These are phyloP conservation scores for Aspergillus sparsus DNA, from an alignment of 495 filamentous ascomycete species.

Conservation along the genomic window DNA sequence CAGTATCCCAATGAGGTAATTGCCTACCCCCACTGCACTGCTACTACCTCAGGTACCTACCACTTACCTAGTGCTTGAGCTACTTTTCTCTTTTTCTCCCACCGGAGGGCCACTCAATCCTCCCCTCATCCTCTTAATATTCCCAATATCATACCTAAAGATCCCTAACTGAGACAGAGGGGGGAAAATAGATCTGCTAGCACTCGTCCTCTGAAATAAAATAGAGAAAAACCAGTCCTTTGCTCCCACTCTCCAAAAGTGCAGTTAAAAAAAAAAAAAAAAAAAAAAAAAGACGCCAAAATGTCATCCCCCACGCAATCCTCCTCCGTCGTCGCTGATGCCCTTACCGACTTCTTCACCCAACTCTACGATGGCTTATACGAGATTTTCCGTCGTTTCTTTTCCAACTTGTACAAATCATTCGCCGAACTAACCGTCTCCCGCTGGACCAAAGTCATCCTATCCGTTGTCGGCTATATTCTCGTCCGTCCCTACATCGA, in stretches of 20 bases:
- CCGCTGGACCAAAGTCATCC: slow-evolving; percentile 63
- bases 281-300: slow-evolving; percentile 17
- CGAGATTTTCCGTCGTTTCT: slow-evolving; percentile 38
- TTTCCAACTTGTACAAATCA: slow-evolving; percentile 55
- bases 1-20: too few relatives aligned
- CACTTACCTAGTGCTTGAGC: too few relatives aligned
- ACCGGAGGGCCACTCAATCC: too few relatives aligned
- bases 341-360: slow-evolving; percentile 37
- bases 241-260: background rate
- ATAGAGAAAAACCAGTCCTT: too few relatives aligned
- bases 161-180: too few relatives aligned
- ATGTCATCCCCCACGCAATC: slow-evolving; percentile 26
- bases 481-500: slow-evolving; percentile 67
- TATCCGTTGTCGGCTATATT: slow-evolving; percentile 61
- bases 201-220: too few relatives aligned
- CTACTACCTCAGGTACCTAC: too few relatives aligned
- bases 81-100: too few relatives aligned
- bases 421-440: slow-evolving; percentile 54
- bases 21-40: too few relatives aligned
- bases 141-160: too few relatives aligned
- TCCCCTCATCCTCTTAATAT: too few relatives aligned
- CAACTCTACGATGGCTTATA: slow-evolving; percentile 36
- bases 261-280: background rate
- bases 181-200: too few relatives aligned
- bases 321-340: slow-evolving; percentile 32